Conservation (phyloP, 805 yeast genomes). For the Starmerella apicola region DNA sequence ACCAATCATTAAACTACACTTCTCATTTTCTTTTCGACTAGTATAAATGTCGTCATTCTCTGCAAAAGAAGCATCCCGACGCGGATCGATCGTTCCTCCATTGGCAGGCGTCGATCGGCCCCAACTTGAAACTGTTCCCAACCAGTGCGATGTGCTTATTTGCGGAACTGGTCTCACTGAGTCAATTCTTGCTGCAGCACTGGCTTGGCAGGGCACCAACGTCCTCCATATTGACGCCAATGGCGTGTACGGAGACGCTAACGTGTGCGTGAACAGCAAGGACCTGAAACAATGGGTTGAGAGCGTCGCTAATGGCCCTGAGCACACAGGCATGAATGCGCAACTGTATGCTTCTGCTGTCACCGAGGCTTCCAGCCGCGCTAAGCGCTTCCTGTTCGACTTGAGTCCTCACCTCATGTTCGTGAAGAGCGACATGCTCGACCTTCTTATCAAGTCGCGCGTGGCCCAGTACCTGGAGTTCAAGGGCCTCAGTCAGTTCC, state of each 20-base stretch:
- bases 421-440: conserved; percentile 77
- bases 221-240: conserved; percentile 83
- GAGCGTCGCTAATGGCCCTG: conserved; percentile 41
- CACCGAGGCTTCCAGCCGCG: conserved; percentile 26
- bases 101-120: conserved; percentile 30
- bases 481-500: conserved; percentile 77
- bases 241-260: conserved; percentile 76
- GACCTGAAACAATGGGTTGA: conserved; percentile 76
- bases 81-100: conserved; percentile 32
- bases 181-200: conserved; percentile 79
- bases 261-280: conserved; percentile 76
- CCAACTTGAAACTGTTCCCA: conserved; percentile 31
- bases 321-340: conserved; percentile 45
- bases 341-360: conserved; percentile 65
- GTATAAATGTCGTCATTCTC: conserved; percentile 29
- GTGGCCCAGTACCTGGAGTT: conserved; percentile 88
- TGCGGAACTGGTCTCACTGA: conserved; percentile 89
- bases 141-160: conserved; percentile 74
- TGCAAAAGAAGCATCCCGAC: conserved; percentile 28
- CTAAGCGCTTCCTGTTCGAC: conserved; percentile 59
- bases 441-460: conserved; percentile 66
- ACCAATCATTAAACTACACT: no score
- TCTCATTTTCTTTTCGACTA: no score
- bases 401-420: conserved; percentile 76
- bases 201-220: conserved; percentile 96